Base-by-base conservation (phyloP, 1,284 basidiomycete genomes). In the Leucoagaricus sp. region DNA sequence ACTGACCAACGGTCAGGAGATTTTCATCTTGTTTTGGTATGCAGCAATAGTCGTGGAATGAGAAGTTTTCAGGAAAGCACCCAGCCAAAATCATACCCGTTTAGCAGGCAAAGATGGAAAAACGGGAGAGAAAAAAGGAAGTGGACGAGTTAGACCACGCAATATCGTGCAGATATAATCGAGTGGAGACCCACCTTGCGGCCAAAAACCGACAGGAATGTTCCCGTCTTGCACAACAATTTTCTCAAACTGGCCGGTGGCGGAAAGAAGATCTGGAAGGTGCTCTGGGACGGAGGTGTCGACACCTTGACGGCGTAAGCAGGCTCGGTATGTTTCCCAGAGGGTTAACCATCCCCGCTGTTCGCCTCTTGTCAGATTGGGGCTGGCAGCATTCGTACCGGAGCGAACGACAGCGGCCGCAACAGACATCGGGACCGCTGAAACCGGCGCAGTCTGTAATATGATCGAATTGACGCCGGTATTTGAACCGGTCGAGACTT, bases 121-220 rank as follows among this genome's bases (percentile, higher is more conserved):
- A 58, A 58, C 54, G 55, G 57, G 52, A 54, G 4, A 17, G 40
- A 38, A 19, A 38, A 1, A 29, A 21, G 25, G 44, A 33, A 45
- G 13, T 6, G 9, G n/a, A 31, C 26, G 13, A 23, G 46, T 48
- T 48, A 48, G 46, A 3, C 6, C 12, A 38, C 36, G 15, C 36
- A 13, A 13, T 12, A 19, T 28, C 10, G 28, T 29, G 46, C 46
- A 4, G 26, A 17, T 12, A 19, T 15, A 48, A n/a, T n/a, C 29
- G n/a, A 17, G 12, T 33, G 28, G 15, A 44, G 41, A 31, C 69
- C 49, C 48, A 82, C 83, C 82, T 71, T 71, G 72, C 17, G 82
- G 83, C 81, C 82, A 83, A 61, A 81, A 84, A 3, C 84, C 83
- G 45, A 85, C 78, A 28, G 84, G 83, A 52, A 83, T 75, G 58